Percentiles rank a stretch among this genome's conserved stretches.
These are phyloP conservation scores for Lithospermum erythrorhizon DNA, from an alignment of 257 asterid genomes.

Conservation along the genomic window DNA sequence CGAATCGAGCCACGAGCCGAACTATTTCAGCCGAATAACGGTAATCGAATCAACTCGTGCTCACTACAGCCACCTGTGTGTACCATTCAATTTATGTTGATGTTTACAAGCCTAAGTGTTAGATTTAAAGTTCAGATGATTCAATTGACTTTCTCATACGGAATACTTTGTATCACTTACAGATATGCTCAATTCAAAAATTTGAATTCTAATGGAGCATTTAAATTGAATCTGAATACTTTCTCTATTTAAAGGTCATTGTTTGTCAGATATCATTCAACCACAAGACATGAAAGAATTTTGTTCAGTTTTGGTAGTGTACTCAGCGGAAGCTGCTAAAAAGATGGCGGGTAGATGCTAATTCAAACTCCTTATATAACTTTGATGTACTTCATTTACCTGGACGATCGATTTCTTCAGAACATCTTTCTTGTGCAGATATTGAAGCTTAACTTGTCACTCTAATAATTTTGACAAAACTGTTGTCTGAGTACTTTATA, in stretches of 20 bases:
- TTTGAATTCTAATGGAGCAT: not conserved
- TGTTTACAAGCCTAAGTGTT: too few species aligned
- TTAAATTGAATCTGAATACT: not conserved
- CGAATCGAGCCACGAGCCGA: too few species aligned
- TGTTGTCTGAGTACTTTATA: not conserved
- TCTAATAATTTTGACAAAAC: not conserved
- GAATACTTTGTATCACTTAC: too few species aligned
- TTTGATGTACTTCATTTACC: not conserved
- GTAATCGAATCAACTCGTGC: too few species aligned
- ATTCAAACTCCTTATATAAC: not conserved
- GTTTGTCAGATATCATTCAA: slow-evolving; percentile 44
- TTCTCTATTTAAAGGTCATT: slow-evolving; percentile 29
- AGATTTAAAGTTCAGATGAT: too few species aligned
- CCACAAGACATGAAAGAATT: slow-evolving; percentile 37
- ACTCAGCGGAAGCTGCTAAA: slow-evolving; percentile 47
- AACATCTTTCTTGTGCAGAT: not conserved
- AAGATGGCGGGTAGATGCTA: slow-evolving; percentile 26
- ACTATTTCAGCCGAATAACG: too few species aligned
- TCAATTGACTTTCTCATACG: too few species aligned
- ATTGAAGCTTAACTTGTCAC: not conserved
- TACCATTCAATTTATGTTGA: too few species aligned
- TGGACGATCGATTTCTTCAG: too few species aligned
- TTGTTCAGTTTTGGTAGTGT: slow-evolving; percentile 41
- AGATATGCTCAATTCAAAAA: slow-evolving; percentile 22
- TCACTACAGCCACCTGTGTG: too few species aligned